Base-by-base conservation (phyloP, 139 green algal genomes). In the Volvox africanus region DNA sequence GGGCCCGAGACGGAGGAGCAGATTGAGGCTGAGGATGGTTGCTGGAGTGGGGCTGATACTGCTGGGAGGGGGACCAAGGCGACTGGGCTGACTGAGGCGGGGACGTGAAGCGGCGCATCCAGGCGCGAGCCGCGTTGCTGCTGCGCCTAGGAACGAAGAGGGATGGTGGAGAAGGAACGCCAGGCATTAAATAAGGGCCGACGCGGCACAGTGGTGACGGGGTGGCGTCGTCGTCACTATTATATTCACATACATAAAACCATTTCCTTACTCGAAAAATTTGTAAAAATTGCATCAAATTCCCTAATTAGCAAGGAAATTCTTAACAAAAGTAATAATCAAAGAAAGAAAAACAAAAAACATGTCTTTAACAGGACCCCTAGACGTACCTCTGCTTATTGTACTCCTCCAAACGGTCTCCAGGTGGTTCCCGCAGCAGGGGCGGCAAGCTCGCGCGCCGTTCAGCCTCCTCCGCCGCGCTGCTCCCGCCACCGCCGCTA, bases 351-450 rank as follows among this genome's bases (percentile, higher is more conserved):
- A 14, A 55, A n/a, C n/a, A 55, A 55, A 14, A 55, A 55, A 9
- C 5, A 55, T 55, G 9, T 55, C 9, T 55, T 55, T 14, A 55
- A 55, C 9, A 55, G 44, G 44, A 55, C 44, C 44, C 5, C 44
- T 9, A 9, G 21, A 33, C 28, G 0, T 30, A 90, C 86, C 86
- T 62, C 32, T 84, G 30, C 32, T 90, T 90, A 20, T 65, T 33
- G 86, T 90, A 90, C 75, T 90, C 86, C 26, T 90, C 86, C 55
- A 90, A 16, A 24, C 35, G 18, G 19, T 71, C 86, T 9, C 73
- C 86, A 5, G 86, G 86, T 21, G 86, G 86, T 3, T 85, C 55
- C 12, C 73, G 18, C 86, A 90, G 30, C 86, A 90, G 50, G 2
- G 86, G 86, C n/a, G 86, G 86, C 86, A 37, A 37, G 19, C 71